Evolutionary conservation across 148 eudicot genomes (phyloP).

Genomic region (Silene conica): DNA sequence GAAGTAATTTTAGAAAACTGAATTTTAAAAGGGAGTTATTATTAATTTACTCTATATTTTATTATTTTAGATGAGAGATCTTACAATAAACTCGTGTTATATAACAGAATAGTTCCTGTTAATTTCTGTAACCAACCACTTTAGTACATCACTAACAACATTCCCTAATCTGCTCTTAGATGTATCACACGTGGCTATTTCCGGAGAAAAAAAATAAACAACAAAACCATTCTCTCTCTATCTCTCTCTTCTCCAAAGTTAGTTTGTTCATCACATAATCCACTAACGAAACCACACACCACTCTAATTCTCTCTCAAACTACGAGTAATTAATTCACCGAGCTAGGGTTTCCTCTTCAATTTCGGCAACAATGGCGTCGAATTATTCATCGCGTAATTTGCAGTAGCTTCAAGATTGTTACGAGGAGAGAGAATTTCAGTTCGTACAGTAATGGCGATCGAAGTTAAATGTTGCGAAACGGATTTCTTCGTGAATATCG

Average conservation of each 20-base stretch:
- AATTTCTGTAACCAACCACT: not conserved
- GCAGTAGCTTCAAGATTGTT: not conserved
- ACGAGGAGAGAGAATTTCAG: not conserved
- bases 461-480: conserved; percentile 64
- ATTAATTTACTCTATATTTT: too few relatives aligned
- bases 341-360: not conserved
- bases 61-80: too few relatives aligned
- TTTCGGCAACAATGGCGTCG: not conserved
- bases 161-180: not conserved
- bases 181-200: not conserved
- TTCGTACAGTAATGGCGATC: conserved; percentile 49
- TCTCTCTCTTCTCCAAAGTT: not conserved
- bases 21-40: too few relatives aligned
- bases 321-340: not conserved
- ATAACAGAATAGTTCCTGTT: too few relatives aligned
- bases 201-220: not conserved
- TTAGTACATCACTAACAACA: not conserved
- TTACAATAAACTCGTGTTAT: too few relatives aligned
- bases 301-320: not conserved
- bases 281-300: too few relatives aligned
- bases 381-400: not conserved
- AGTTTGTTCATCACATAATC: not conserved
- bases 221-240: not conserved
- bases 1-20: too few relatives aligned
- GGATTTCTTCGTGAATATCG: conserved; percentile 57